Conservation (phyloP, 768 basidiomycete genomes). For the Termitomyces sp. region DNA sequence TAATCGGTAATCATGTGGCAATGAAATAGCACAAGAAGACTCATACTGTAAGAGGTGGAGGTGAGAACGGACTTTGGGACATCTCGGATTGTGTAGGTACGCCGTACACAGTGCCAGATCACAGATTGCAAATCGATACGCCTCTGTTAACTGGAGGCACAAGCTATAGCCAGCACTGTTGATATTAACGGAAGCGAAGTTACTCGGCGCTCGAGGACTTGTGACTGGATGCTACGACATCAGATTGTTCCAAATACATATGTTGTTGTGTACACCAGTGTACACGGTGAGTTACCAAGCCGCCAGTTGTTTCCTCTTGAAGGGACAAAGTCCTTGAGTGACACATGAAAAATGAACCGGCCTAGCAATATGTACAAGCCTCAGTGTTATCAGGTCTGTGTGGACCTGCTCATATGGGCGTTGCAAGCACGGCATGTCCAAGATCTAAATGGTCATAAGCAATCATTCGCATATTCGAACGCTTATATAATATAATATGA, state of each 20-base stretch:
- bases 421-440: too few relatives aligned
- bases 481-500: too few relatives aligned
- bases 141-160: not conserved
- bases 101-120: not conserved
- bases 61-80: not conserved
- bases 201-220: not conserved
- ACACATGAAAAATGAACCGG: too few relatives aligned
- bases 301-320: not conserved
- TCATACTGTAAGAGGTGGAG: slow-evolving; percentile 6
- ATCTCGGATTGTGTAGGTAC: not conserved
- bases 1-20: not conserved
- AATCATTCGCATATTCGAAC: too few relatives aligned
- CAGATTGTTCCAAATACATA: not conserved
- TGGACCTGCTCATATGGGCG: too few relatives aligned
- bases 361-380: too few relatives aligned
- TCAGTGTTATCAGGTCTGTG: too few relatives aligned
- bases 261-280: not conserved
- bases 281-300: not conserved
- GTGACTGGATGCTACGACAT: not conserved
- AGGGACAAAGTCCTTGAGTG: not conserved
- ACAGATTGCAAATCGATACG: not conserved
- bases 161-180: not conserved
- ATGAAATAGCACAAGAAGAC: not conserved
- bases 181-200: not conserved
- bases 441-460: too few relatives aligned